Base-by-base conservation (phyloP, 2,329 filamentous ascomycete genomes). In the Talaromyces atroroseus region DNA sequence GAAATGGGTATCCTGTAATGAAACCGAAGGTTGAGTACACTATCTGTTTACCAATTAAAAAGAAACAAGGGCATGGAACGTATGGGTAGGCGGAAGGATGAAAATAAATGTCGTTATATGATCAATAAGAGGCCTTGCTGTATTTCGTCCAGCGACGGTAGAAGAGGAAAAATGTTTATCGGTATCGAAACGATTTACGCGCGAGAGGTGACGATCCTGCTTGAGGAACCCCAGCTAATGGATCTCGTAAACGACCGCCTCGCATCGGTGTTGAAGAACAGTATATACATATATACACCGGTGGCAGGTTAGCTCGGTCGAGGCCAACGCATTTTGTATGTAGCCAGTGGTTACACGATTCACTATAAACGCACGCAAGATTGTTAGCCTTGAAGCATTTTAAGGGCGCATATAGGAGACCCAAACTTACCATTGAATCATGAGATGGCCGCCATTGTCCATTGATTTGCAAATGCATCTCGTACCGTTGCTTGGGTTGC, bases 281-380 rank as follows among this genome's bases (percentile, higher is more conserved):
- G 58, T 79, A 78, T 42, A 77, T 67, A 64, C 80, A 82, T 12
- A 80, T 74, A 61, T 80, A 81, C 29, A 77, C 69, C 1, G 76
- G 74, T 10, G 74, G 69, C 21, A 79, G 68, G 53, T 74, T 76
- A 38, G 75, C 72, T 18, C 73, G 67, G 56, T 79, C 76, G 16
- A 84, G 67, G 1, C 82, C 81, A 21, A 84, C 75, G 62, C 83
- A 86, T 54, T 74, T 74, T 32, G 79, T 79, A 63, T 86, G 83
- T 29, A 83, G 72, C 79, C 81, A 86, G 62, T 84, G 82, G n/a
- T 74, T 79, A 70, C 83, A 86, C 23, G 79, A 81, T 66, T 82
- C 80, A 69, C 83, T 79, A 59, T 23, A 55, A 14, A 24, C 36
- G 36, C 34, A 38, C 16, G 4, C 5, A 7, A 14, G 40, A 36